Evolutionary conservation across 139 green algal genomes (phyloP).

Genomic region (Chlorella sp.): DNA sequence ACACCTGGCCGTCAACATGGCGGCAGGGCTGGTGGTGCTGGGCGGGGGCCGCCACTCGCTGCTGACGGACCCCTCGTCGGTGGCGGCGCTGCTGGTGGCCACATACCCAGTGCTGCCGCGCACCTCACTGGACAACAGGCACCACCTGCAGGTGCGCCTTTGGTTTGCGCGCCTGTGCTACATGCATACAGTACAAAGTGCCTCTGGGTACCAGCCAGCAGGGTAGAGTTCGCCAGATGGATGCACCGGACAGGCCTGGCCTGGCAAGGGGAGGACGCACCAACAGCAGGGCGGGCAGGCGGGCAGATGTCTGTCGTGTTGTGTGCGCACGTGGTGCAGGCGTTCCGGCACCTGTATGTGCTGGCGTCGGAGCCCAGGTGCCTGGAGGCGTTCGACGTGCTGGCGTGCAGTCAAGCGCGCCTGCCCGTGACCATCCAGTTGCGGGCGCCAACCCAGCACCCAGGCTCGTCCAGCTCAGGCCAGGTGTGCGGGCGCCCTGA

Average conservation of each 20-base stretch:
- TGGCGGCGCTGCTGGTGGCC: constrained; percentile 83
- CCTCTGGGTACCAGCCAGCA: too few relatives aligned
- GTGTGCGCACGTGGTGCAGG: too few relatives aligned
- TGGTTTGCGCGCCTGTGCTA: not conserved
- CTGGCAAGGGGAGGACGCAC: too few relatives aligned
- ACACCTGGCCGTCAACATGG: constrained; percentile 81
- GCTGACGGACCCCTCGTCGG: constrained; percentile 53
- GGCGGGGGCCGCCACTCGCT: constrained; percentile 71
- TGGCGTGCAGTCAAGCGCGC: constrained; percentile 57
- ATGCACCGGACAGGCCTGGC: too few relatives aligned
- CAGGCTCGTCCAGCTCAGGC: not conserved
- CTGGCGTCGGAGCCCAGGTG: constrained; percentile 72
- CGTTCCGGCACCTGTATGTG: constrained; percentile 92
- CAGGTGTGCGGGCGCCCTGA: not conserved
- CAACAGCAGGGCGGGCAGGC: too few relatives aligned
- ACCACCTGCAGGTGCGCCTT: constrained; percentile 86
- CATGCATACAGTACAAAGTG: too few relatives aligned
- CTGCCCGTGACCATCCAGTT: constrained; percentile 66
- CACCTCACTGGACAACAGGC: constrained; percentile 77
- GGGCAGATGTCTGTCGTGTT: not conserved
- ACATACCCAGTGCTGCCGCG: constrained; percentile 80
- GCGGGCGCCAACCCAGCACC: not conserved
- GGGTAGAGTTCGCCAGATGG: too few relatives aligned
- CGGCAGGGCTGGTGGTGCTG: constrained; percentile 72
- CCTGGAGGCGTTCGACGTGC: constrained; percentile 78